A percentile compares a stretch with the other conserved stretches of the same genome.
These are phyloP conservation scores for Monascus ruber DNA, from an alignment of 2,329 filamentous ascomycete species.

Conservation along the genomic window DNA sequence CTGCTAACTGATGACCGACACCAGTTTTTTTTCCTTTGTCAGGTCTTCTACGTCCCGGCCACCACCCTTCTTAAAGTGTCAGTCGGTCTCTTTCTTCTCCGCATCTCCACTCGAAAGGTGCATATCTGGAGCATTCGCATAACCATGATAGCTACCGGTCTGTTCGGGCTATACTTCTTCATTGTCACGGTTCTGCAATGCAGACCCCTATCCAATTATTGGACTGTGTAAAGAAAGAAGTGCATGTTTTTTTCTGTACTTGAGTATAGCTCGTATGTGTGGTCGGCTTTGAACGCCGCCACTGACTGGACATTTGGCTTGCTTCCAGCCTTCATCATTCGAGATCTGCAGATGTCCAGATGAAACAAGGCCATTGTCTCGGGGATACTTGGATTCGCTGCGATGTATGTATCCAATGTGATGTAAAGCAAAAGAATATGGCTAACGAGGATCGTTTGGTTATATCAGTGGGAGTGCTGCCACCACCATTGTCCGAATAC, in stretches of 20 bases:
- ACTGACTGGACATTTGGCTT: neutral
- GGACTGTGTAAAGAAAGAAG: neutral
- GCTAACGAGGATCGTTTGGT: no score
- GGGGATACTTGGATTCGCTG: neutral
- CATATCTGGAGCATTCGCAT: neutral
- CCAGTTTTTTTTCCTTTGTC: neutral
- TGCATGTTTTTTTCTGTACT: neutral
- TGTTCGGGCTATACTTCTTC: neutral
- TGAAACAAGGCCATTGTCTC: neutral
- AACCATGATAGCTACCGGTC: neutral
- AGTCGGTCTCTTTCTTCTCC: neutral
- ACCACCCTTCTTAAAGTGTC: neutral
- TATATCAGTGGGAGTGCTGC: neutral
- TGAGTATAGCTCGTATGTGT: neutral
- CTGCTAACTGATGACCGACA: neutral
- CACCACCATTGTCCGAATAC: neutral
- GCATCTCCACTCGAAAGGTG: neutral
- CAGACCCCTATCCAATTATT: neutral
- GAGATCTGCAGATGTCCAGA: neutral
- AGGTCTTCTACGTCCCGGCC: neutral
- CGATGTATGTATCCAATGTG: neutral
- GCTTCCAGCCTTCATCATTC: neutral
- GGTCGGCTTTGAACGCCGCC: neutral
- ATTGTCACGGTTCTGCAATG: neutral
- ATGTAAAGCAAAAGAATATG: no score